Conservation (phyloP, 768 basidiomycete species). For the Tulasnella sp. region DNA sequence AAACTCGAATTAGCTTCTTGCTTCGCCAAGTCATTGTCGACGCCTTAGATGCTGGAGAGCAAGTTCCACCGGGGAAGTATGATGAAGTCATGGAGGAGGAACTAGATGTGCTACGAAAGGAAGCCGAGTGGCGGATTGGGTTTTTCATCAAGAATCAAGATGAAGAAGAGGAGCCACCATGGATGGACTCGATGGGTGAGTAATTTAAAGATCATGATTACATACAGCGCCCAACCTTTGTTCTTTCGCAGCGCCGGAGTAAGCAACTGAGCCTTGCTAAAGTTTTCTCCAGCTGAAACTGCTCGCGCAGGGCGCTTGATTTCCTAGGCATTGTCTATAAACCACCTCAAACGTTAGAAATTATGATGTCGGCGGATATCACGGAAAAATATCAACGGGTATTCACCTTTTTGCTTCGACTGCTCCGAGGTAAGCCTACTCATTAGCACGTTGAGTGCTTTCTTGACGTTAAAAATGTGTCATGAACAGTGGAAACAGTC, state of each 20-base stretch:
- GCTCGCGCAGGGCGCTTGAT: conserved; percentile 53
- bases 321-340: conserved; percentile 86
- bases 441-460: too few relatives aligned
- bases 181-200: conserved; percentile 74
- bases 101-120: conserved; percentile 11
- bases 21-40: conserved; percentile 77
- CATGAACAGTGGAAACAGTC: conserved; percentile 49
- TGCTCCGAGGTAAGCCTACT: conserved; percentile 80
- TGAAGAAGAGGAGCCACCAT: conserved; percentile 43
- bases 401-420: conserved; percentile 64
- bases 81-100: conserved; percentile 3
- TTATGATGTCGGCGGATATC: conserved; percentile 55
- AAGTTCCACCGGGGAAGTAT: too few relatives aligned
- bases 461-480: conserved; percentile 15
- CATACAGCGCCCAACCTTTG: background rate
- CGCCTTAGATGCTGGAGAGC: conserved; percentile 38
- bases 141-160: conserved; percentile 71
- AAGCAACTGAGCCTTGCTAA: conserved; percentile 20
- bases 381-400: conserved; percentile 78
- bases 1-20: conserved; percentile 70
- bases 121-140: conserved; percentile 39
- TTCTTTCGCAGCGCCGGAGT: conserved; percentile 34
- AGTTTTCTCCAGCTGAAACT: background rate
- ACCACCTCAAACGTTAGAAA: conserved; percentile 63
- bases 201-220: conserved; percentile 16